Evolutionary conservation across 305 asterid genomes (phyloP), one percentile per base, ranked within the genome.

Genomic region (Salvia sclarea): DNA sequence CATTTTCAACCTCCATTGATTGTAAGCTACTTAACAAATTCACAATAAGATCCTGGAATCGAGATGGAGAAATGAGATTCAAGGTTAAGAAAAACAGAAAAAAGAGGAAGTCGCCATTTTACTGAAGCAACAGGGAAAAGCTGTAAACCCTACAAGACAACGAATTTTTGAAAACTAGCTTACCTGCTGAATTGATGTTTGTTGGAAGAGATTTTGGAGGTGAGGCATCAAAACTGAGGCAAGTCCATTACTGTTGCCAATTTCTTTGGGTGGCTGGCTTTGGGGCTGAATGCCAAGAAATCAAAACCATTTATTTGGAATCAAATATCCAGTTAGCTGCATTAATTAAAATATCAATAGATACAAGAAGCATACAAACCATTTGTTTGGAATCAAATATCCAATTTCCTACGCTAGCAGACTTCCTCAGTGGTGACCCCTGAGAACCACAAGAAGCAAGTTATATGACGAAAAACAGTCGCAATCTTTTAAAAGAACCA

Each of bases 331-430:
- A 41, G 62, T 56, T 8, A 54, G 53, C 20, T 47, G 59, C 71
- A 68, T 69, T 59, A 55, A 56, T 67, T 48, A 54, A 72, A 74
- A 73, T 17, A 47, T 28, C 71, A 69, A 56, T 48, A 12, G 28
- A 72, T 69, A 72, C 43, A 66, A 56, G 57, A 30, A 65, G 78
- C 66, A 56, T 54, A 87, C 95, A 48, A 75, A 91, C 99, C 95
- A 68, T 74, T 70, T 75, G 90, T 86, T 82, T 91, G 57, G 93
- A 77, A 35, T 95, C 99, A 75, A 74, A 75, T 67, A 91, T 78
- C 99, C 98, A 95, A 70, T 78, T 90, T 62, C 98, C 99, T 37
- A 95, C 89, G 64, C 99, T 95, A 66, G 97, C 97, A 30, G 98
- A 89, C 82, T 91, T 95, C 88, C 95, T 88, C 69, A 95, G 78